Evolutionary conservation across 768 basidiomycete genomes (phyloP), one percentile per base, ranked within the genome.

Genomic region (Lyophyllum semitale): DNA sequence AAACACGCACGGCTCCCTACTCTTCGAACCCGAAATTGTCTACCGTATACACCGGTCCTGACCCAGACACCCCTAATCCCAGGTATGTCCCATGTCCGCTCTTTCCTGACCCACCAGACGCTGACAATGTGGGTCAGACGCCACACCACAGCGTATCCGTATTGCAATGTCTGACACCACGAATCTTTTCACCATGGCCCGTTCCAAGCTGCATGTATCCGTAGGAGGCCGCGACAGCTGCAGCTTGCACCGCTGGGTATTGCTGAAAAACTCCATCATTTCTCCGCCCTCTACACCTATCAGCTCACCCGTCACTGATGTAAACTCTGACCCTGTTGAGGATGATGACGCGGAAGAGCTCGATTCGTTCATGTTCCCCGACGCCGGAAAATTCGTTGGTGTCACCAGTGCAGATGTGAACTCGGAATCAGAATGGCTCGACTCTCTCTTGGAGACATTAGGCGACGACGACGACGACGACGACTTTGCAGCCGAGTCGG

Each of bases 21-120:
- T 91, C 68, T 92, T 92, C 72, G 89, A 91, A 78, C 90, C 90
- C 58, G 85, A 88, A 78, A 87, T 90, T 73, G 89, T 90, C 72
- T 84, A 91, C 74, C 90, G 90, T 72, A 92, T 92, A 92, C 84
- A 86, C 77, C 74, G 74, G 69, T 81, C 68, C 51, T 72, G 56
- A 70, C 60, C 56, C 17, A 26, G 17, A 29, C 44, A 17, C n/a
- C n/a, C 25, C 6, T 17, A 3, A 17, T 5, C 13, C 40, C 12
- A 41, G 29, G 50, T 51, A 51, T 22, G 25, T 40, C 37, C n/a
- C 17, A 4, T 18, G 27, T 22, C 8, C 25, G n/a, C n/a, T 18
- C 27, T 42, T 17, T 4, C 32, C 18, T n/a, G 30, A 15, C 20
- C 29, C 22, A 1, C 25, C 12, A 37, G 43, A 13, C 38, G 20